Base-by-base conservation (phyloP, 2,329 filamentous ascomycete genomes). In the Colletotrichum nymphaeae region DNA sequence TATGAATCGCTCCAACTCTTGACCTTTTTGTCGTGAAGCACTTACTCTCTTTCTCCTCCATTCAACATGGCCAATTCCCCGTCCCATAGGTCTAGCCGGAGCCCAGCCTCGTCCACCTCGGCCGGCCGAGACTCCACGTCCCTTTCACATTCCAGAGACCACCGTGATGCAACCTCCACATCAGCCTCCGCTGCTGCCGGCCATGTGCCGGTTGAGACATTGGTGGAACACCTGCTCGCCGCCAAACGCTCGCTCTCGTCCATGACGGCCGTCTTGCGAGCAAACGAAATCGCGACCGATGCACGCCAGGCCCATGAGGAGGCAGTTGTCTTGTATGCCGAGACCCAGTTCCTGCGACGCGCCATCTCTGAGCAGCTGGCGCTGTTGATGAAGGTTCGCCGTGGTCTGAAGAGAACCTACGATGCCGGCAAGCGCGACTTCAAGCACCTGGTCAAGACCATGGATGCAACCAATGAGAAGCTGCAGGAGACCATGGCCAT, bases 161-260 rank as follows among this genome's bases (percentile, higher is more conserved):
- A 70, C 53, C 78, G 77, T 70, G 78, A 83, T 63, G 81, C 81
- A 53, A 60, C 67, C 16, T 62, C 67, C 59, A 56, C 53, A 37
- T 62, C 71, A 60, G 46, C 60, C 42, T 60, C 65, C 55, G 42
- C 42, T 35, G 84, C 84, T 37, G 82, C 82, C 56, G 78, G 79
- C 55, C 77, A 82, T 32, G 81, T 87, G 5, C 82, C 88, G 28
- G 89, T 97, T 79, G 94, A 97, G 77, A 91, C 91, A 28, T 91
- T 98, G 56, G 94, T 98, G 69, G 90, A 91, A 66, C 92, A 97
- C 83, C 92, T 98, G 46, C 91, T 98, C 53, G 92, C 93, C 35
- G 94, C 96, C 9, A 98, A 98, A 81, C 91, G 94, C 57, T 95
- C 95, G 1, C 89, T 98, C 5, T 94, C 93, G 19, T 95, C 95